These are phyloP conservation scores for Melampsora abietis-canadensis DNA, from an alignment of 1,284 basidiomycete genomes.

Conservation along the genomic window DNA sequence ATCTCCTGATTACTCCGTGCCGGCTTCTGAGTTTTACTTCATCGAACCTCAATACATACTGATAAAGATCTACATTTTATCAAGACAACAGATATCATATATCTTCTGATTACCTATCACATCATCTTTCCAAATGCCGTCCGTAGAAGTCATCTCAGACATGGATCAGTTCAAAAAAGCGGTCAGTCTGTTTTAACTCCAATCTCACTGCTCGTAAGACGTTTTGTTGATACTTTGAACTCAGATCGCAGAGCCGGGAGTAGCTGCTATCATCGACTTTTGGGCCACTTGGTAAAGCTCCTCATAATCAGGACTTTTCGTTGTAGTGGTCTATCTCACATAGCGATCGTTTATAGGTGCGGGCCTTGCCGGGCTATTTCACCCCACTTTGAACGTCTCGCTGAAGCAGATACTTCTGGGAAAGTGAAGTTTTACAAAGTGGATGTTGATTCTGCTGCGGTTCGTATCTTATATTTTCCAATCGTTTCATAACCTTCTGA, in stretches of 20 bases:
- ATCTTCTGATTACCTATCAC: too few relatives aligned
- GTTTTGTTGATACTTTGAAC: constrained; percentile 2
- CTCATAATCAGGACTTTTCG: background rate
- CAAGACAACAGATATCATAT: too few relatives aligned
- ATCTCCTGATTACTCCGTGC: too few relatives aligned
- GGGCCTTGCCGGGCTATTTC: constrained; percentile 32
- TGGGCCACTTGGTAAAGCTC: constrained; percentile 20
- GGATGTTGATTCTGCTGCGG: constrained; percentile 28
- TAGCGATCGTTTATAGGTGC: constrained; percentile 13
- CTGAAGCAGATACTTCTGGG: constrained; percentile 6
- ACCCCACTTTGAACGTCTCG: constrained; percentile 25
- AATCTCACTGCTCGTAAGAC: background rate
- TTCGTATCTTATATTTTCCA: background rate
- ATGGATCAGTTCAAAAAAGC: background rate
- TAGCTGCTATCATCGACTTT: constrained; percentile 34
- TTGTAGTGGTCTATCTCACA: background rate
- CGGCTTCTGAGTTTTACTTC: background rate
- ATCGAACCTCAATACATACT: background rate
- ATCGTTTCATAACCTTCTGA: too few relatives aligned
- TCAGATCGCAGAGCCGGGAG: background rate
- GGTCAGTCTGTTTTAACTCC: background rate
- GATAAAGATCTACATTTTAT: too few relatives aligned
- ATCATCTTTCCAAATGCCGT: background rate
- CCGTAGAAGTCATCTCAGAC: constrained; percentile 2
- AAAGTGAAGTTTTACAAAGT: constrained; percentile 40